Conservation (phyloP, 768 basidiomycete species). For the Tylopilus cervinicoccineus region DNA sequence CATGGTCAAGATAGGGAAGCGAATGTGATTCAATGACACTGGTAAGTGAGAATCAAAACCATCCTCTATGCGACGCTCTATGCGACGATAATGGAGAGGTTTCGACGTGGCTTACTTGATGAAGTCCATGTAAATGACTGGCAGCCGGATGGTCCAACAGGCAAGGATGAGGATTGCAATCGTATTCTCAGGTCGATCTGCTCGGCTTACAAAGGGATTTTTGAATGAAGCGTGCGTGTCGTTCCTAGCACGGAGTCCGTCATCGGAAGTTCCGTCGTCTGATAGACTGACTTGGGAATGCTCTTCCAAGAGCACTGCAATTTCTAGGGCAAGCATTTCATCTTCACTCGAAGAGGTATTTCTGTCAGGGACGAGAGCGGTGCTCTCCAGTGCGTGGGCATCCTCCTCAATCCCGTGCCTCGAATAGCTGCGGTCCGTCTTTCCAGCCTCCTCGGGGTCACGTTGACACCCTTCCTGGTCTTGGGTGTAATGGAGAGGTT, state of each 20-base stretch:
- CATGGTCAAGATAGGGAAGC: constrained; percentile 77
- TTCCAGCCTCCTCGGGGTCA: constrained; percentile 5
- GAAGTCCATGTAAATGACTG: constrained; percentile 73
- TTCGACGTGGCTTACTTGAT: constrained; percentile 46
- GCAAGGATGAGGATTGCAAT: constrained; percentile 70
- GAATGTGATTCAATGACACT: constrained; percentile 74
- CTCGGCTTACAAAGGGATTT: constrained; percentile 23
- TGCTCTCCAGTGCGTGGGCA: constrained; percentile 6
- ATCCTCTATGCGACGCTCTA: neutral
- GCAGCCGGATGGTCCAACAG: constrained; percentile 78
- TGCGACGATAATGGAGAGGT: neutral
- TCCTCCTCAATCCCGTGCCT: constrained; percentile 18
- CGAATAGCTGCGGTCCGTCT: constrained; percentile 1
- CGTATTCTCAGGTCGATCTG: constrained; percentile 43
- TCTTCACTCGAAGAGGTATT: constrained; percentile 18
- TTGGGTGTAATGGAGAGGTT: constrained; percentile 50
- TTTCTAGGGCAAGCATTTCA: constrained; percentile 31
- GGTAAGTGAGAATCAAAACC: constrained; percentile 7
- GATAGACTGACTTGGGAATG: constrained; percentile 34
- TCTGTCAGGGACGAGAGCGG: constrained; percentile 8
- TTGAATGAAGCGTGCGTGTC: constrained; percentile 2
- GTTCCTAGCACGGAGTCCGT: constrained; percentile 11
- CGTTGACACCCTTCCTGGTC: constrained; percentile 28
- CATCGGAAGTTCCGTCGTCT: constrained; percentile 23
- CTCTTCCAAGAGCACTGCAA: constrained; percentile 37